Base-by-base conservation (phyloP, 2,329 filamentous ascomycete genomes). In the Nectriaceae sp. region DNA sequence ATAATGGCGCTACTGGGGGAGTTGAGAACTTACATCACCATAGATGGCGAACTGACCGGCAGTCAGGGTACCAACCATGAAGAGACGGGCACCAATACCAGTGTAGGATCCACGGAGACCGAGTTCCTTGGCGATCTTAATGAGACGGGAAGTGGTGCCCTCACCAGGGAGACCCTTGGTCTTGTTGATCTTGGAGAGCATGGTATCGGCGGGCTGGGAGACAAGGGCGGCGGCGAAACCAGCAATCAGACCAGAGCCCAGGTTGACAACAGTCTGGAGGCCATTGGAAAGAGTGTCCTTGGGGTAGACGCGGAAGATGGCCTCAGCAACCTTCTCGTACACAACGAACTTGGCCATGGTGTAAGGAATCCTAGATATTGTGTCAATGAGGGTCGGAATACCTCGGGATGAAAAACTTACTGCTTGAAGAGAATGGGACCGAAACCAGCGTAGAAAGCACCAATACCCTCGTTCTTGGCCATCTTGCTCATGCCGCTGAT, bases 111-210 rank as follows among this genome's bases (percentile, higher is more conserved):
- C 90, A 63, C 79, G 80, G 70, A 95, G 54, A 68, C 90, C 90
- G 64, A 95, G 87, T 76, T 95, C 89, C 76, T 86, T 88, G 62
- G 76, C 89, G 67, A 95, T 95, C 86, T 94, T 94, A 79, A 93
- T 79, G 67, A 95, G 76, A 73, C 90, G 87, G 72, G 78, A 81
- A 69, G 82, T 82, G 65, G 88, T 94, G 67, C 90, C 84, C 79
- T 95, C 89, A 79, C 90, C 90, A 60, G 90, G 89, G 53, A 84
- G 78, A 75, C 89, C 90, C 80, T 90, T 85, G 76, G 88, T 90
- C 88, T 94, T 94, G 88, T 95, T 95, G 82, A 95, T 94, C 84
- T 93, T 94, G 77, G 83, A 88, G 58, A 95, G 85, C 90, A 95
- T 95, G 69, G 90, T 95, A 73, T 95, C 90, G 71, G 90, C 90